These are phyloP conservation scores for Rhododendron henanense DNA, from an alignment of 148 eudicot genomes.

Conservation along the genomic window DNA sequence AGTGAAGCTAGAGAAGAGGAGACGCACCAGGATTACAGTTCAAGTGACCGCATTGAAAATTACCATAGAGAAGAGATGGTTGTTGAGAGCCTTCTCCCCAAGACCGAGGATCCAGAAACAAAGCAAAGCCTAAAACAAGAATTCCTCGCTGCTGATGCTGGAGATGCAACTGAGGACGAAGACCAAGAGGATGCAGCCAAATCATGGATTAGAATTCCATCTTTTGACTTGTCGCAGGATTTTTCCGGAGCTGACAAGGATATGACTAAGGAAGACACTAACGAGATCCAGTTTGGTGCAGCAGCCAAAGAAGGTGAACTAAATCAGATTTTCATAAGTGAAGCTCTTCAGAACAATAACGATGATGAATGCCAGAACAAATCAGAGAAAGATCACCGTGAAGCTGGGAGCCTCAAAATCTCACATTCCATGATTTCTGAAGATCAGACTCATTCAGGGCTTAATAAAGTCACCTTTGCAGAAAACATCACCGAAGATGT, in stretches of 20 bases:
- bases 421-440: constrained; percentile 14
- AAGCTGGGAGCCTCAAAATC: not conserved
- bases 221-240: not conserved
- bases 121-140: constrained; percentile 8
- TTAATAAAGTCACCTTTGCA: constrained; percentile 8
- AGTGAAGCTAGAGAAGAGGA: not conserved
- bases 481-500: constrained; percentile 2
- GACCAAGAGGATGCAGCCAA: constrained; percentile 11
- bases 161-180: constrained; percentile 6
- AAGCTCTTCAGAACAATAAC: not conserved
- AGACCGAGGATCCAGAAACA: constrained; percentile 2
- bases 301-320: not conserved
- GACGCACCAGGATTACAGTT: constrained; percentile 6
- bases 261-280: constrained; percentile 7
- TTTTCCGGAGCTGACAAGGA: too few species aligned
- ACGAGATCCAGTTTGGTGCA: not conserved
- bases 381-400: constrained; percentile 6
- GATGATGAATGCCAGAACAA: constrained; percentile 5
- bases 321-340: constrained; percentile 1
- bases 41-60: constrained; percentile 9
- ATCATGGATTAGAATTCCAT: not conserved
- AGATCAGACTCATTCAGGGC: constrained; percentile 18
- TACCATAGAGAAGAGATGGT: not conserved
- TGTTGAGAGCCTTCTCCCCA: not conserved
- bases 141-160: constrained; percentile 5